Evolutionary conservation across 768 basidiomycete genomes (phyloP).

Genomic region (Lactarius pseudohatsudake): DNA sequence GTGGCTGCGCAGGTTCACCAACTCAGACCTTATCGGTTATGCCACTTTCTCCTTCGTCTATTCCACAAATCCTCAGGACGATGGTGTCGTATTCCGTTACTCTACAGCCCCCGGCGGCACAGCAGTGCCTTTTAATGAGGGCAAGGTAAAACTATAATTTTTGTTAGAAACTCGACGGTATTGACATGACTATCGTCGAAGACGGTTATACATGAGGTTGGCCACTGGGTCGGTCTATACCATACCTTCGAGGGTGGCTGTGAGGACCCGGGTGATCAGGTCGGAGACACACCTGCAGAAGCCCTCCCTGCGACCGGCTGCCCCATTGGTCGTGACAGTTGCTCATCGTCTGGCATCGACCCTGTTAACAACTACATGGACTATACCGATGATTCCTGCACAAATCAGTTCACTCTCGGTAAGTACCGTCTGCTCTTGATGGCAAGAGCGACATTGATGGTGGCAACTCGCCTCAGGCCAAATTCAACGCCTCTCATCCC

Average conservation of each 20-base stretch:
- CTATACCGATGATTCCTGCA: conserved; percentile 52
- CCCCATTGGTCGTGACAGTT: conserved; percentile 35
- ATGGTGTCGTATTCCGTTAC: conserved; percentile 46
- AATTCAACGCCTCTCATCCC: conserved; percentile 39
- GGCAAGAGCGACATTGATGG: not conserved
- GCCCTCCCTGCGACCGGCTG: conserved; percentile 43
- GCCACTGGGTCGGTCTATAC: conserved; percentile 62
- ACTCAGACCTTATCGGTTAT: conserved; percentile 50
- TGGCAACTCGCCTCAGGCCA: conserved; percentile 29
- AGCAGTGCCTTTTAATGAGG: conserved; percentile 40
- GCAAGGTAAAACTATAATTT: conserved; percentile 13
- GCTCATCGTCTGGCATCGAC: conserved; percentile 38
- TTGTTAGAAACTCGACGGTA: not conserved
- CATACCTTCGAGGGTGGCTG: conserved; percentile 61
- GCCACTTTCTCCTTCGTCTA: conserved; percentile 52
- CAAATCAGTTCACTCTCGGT: conserved; percentile 50
- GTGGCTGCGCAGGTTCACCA: conserved; percentile 38
- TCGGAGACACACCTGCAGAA: conserved; percentile 52
- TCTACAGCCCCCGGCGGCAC: conserved; percentile 43
- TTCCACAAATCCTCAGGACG: conserved; percentile 39
- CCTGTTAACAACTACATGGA: conserved; percentile 57
- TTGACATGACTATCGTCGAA: conserved; percentile 22
- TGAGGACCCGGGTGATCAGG: conserved; percentile 41
- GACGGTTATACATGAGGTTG: conserved; percentile 56
- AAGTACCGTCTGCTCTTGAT: not conserved